Percentiles rank a stretch among this genome's conserved stretches.
phyloP scores from a whole-genome alignment of 1,284 basidiomycete species.

The Ustilago bromivora region DNA sequence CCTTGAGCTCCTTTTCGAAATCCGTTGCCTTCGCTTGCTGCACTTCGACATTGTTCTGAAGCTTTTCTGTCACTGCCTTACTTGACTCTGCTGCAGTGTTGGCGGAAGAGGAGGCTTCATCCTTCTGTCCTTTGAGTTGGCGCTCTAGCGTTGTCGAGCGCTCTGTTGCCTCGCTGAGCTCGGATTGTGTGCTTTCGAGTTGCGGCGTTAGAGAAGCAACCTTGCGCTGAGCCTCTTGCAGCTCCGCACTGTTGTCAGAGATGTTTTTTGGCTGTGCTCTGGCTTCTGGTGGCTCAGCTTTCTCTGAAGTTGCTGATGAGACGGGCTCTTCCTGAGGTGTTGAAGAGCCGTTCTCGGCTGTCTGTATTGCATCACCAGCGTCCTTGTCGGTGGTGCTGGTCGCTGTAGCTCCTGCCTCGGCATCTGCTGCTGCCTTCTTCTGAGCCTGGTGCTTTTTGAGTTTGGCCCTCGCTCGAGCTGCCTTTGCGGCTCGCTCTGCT shows the following conservation, averaged over 20 bases:
- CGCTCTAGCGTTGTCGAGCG: constrained; percentile 13
- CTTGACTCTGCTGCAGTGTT: constrained; percentile 15
- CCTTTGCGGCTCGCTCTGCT: constrained; percentile 55
- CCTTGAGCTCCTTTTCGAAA: constrained; percentile 29
- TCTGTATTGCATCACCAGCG: constrained; percentile 5
- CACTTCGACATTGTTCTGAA: constrained; percentile 24
- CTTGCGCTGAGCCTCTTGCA: constrained; percentile 19
- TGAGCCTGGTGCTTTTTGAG: constrained; percentile 60
- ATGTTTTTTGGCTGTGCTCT: not conserved
- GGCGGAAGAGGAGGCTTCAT: constrained; percentile 17
- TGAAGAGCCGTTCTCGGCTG: constrained; percentile 28
- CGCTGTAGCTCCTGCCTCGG: constrained; percentile 21
- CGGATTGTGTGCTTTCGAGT: constrained; percentile 23
- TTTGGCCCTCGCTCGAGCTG: constrained; percentile 51
- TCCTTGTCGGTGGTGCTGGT: constrained; percentile 18
- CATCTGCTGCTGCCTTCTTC: constrained; percentile 53
- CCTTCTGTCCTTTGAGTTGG: constrained; percentile 24
- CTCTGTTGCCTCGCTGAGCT: constrained; percentile 26
- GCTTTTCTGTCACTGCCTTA: constrained; percentile 16
- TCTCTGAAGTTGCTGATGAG: not conserved
- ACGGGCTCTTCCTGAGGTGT: constrained; percentile 15
- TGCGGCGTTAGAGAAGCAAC: constrained; percentile 19
- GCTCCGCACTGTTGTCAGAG: constrained; percentile 14
- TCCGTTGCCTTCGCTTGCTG: constrained; percentile 22
- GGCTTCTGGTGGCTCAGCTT: not conserved